Percentiles rank a stretch among this genome's conserved stretches.
These are phyloP conservation scores for Dillenia turbinata DNA, from an alignment of 164 flowering plant species.

Conservation along the genomic window DNA sequence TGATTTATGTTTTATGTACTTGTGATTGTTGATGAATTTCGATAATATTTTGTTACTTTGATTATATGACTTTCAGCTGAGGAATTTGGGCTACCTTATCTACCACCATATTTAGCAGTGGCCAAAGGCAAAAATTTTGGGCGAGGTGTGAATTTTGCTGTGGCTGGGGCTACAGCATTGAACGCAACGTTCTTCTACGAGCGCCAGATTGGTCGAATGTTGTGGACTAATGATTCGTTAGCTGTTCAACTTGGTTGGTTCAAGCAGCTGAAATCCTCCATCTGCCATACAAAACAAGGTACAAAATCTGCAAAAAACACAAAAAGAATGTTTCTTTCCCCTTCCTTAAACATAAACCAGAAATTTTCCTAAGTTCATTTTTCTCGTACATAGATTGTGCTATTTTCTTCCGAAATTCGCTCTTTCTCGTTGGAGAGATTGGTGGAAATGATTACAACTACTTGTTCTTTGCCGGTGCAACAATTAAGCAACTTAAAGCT, in stretches of 20 bases:
- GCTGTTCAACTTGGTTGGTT: conserved; percentile 52
- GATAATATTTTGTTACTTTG: background rate
- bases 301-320: background rate
- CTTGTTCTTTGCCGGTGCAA: conserved; percentile 19
- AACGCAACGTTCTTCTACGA: conserved; percentile 26
- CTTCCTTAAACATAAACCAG: no score
- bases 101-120: conserved; percentile 39
- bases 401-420: conserved; percentile 31
- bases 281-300: conserved; percentile 41
- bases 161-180: conserved; percentile 58
- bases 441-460: conserved; percentile 63
- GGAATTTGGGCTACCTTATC: conserved; percentile 41
- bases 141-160: conserved; percentile 58
- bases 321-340: no score
- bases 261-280: conserved; percentile 35
- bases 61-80: conserved; percentile 32
- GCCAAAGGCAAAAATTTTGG: conserved; percentile 6
- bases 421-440: conserved; percentile 66
- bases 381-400: conserved; percentile 25
- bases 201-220: background rate
- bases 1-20: no score
- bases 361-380: no score
- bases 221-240: conserved; percentile 36
- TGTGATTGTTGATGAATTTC: no score
- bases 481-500: conserved; percentile 19